A percentile compares a stretch with the other conserved stretches of the same genome.
Evolutionary conservation across 441 rosid genomes (phyloP).

Genomic region (Euphorbia neoarborescens): DNA sequence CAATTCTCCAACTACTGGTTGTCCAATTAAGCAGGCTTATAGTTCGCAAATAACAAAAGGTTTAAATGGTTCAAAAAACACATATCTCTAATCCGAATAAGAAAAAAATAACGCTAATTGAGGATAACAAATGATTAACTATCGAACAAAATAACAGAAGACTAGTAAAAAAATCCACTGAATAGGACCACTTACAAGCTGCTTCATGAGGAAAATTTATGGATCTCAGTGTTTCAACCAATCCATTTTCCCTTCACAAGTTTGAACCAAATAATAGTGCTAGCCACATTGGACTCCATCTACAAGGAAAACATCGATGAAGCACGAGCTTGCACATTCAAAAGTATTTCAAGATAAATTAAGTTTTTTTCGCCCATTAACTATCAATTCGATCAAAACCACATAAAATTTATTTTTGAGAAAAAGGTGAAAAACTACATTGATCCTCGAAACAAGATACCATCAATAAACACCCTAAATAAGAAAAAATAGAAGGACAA

Average conservation of each 20-base stretch:
- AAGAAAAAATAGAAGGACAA: too few species aligned
- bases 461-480: too few species aligned
- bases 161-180: slow-evolving; percentile 13
- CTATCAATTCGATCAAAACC: too few species aligned
- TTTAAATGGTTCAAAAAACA: too few species aligned
- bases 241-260: slow-evolving; percentile 51
- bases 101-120: too few species aligned
- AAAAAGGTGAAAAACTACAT: too few species aligned
- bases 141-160: slow-evolving; percentile 10
- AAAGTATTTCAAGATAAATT: neutral
- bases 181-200: slow-evolving; percentile 47
- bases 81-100: too few species aligned
- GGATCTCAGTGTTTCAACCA: slow-evolving; percentile 40
- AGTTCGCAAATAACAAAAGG: too few species aligned
- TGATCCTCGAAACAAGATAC: too few species aligned
- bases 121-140: slow-evolving; percentile 1
- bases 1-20: too few species aligned
- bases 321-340: neutral
- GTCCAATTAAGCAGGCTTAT: too few species aligned
- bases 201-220: slow-evolving; percentile 38
- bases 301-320: neutral
- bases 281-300: slow-evolving; percentile 11
- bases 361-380: neutral
- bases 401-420: too few species aligned
- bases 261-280: slow-evolving; percentile 14